Base-by-base conservation (phyloP, 108 stramenopile genomes). In the Aurantiochytrium sp. region DNA sequence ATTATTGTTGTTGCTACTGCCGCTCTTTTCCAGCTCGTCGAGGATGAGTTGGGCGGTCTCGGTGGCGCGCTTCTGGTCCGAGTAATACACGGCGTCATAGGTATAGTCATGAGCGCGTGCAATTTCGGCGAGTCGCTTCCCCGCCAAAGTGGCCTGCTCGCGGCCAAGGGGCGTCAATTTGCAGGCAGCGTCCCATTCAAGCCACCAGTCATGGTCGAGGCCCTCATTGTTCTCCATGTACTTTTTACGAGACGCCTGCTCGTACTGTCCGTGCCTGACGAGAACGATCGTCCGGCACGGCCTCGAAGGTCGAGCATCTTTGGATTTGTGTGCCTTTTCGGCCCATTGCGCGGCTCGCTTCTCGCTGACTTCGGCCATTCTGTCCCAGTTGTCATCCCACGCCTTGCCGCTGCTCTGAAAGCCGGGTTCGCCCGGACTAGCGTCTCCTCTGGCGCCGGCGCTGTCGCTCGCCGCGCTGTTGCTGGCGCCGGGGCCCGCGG, bases 111-210 rank as follows among this genome's bases (percentile, higher is more conserved):
- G 18, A 14, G 87, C 57, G n/a, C 93, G 89, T 42, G 95, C 90
- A 88, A 96, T 92, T 58, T 93, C 91, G 25, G 91, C 92, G 10
- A 97, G 88, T 25, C 96, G 94, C 90, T 93, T 88, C 10, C 97
- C 96, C 3, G 97, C 96, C 44, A 95, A 58, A 43, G 94, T 93
- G 5, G 96, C 97, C 91, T 98, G 97, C 64, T 95, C 90, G 49
- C 96, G 76, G 19, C 97, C 97, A 72, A 98, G 83, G 28, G 94
- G 93, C 29, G 97, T 98, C 58, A 98, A 92, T 12, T 94, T 89
- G 58, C 96, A 93, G 87, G 94, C 95, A 55, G 92, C 90, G 91
- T 98, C 97, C 49, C 76, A 83, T 23, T 53, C 45, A 18, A 83
- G 51, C 76, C 76, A 53, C 76, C 51, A 53, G 16, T 47, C 76